These are phyloP conservation scores for Wallacemonas collosoma DNA, from an alignment of 208 protist genomes.

Conservation along the genomic window DNA sequence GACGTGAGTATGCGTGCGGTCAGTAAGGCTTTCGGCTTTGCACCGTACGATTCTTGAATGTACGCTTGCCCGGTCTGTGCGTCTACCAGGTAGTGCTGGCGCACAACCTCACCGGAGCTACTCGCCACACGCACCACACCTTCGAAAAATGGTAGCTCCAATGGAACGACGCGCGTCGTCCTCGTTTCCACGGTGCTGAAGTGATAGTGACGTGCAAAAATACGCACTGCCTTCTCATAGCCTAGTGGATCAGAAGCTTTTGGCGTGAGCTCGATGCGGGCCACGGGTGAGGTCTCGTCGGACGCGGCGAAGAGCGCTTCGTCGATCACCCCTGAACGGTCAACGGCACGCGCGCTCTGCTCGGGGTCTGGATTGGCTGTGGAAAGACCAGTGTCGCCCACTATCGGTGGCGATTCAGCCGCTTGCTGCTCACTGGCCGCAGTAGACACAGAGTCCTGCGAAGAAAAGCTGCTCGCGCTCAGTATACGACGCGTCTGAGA, in stretches of 20 bases:
- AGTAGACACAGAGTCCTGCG: neutral
- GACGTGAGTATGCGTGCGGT: neutral
- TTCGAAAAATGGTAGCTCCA: conserved; percentile 6
- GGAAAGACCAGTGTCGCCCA: too few relatives aligned
- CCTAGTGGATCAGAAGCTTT: neutral
- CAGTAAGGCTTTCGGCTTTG: neutral
- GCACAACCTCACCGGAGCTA: neutral
- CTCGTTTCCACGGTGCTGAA: neutral
- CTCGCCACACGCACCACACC: neutral
- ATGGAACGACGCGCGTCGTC: neutral
- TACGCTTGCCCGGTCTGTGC: conserved; percentile 37
- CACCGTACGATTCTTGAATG: neutral
- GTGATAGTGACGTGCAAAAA: conserved; percentile 4
- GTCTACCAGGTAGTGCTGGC: conserved; percentile 33
- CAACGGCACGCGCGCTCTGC: neutral
- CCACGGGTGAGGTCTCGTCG: neutral
- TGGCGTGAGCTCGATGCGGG: neutral
- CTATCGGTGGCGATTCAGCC: neutral
- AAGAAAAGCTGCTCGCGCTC: neutral
- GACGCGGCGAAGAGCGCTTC: conserved; percentile 8
- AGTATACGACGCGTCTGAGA: neutral
- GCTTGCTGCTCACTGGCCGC: too few relatives aligned
- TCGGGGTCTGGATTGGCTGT: too few relatives aligned
- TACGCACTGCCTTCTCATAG: conserved; percentile 5
- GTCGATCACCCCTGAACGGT: neutral